These are phyloP conservation scores for Apophysomyces variabilis DNA, from an alignment of 371 early-diverging fungal species.

Conservation along the genomic window DNA sequence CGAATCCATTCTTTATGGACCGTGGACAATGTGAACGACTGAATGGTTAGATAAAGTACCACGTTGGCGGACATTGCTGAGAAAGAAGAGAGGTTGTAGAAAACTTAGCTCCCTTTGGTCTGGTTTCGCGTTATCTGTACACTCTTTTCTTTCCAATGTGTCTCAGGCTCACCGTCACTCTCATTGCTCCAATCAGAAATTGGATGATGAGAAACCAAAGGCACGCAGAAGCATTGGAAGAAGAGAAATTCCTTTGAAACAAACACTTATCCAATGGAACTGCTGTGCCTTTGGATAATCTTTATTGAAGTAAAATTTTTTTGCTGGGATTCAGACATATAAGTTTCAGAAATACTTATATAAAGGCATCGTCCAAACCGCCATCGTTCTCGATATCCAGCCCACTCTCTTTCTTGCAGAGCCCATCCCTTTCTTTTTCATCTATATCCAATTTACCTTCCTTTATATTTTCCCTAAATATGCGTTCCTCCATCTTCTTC, in stretches of 20 bases:
- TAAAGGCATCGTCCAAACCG: not conserved
- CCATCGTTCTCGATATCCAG: not conserved
- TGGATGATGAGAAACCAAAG: not conserved
- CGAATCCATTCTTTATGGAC: not conserved
- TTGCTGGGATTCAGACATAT: not conserved
- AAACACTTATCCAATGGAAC: not conserved
- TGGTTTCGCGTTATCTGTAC: not conserved
- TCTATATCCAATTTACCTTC: not conserved
- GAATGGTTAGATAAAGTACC: not conserved
- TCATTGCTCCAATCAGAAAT: slow-evolving; percentile 5
- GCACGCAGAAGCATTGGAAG: not conserved
- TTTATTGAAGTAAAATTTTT: too few relatives aligned
- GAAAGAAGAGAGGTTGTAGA: not conserved
- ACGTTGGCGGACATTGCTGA: not conserved
- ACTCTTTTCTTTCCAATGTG: not conserved
- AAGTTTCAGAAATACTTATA: not conserved
- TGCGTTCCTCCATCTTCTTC: slow-evolving; percentile 8
- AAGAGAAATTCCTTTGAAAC: not conserved
- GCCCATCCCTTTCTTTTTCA: not conserved
- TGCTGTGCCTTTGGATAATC: not conserved
- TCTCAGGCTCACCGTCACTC: not conserved
- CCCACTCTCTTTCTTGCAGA: not conserved
- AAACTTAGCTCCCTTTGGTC: not conserved
- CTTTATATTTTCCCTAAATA: not conserved
- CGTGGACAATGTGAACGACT: not conserved